These are phyloP conservation scores for Yamadazyma sp. DNA, from an alignment of 1,139 yeast genomes.

Conservation along the genomic window DNA sequence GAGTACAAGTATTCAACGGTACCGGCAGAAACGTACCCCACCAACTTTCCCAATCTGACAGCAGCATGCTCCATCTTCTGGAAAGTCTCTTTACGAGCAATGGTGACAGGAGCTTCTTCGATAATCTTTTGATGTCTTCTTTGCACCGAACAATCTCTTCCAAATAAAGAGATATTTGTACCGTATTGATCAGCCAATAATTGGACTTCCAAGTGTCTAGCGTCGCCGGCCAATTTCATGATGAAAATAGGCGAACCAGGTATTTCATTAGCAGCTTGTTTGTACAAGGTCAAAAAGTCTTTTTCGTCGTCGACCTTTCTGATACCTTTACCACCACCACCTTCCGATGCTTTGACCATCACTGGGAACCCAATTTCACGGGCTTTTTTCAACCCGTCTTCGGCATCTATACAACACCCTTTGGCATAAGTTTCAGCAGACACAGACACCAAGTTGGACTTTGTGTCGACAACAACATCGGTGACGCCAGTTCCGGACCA, in stretches of 20 bases:
- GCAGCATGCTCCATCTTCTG: conserved; percentile 94
- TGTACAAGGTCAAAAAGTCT: conserved; percentile 67
- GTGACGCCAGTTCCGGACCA: conserved; percentile 99
- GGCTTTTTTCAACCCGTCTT: conserved; percentile 85
- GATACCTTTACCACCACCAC: conserved; percentile 99
- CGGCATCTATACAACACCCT: conserved; percentile 86
- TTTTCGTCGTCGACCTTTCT: conserved; percentile 83
- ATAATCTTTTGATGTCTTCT: conserved; percentile 96
- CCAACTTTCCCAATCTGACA: conserved; percentile 91
- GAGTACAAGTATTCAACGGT: conserved; percentile 96
- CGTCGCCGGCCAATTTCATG: conserved; percentile 92
- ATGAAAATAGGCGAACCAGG: conserved; percentile 96
- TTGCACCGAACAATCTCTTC: conserved; percentile 96
- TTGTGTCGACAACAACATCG: conserved; percentile 65
- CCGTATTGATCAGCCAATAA: conserved; percentile 94
- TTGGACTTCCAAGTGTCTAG: conserved; percentile 95
- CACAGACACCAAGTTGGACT: conserved; percentile 83
- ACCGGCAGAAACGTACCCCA: conserved; percentile 98
- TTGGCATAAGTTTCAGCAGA: conserved; percentile 75
- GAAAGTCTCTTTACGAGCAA: conserved; percentile 86
- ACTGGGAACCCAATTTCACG: conserved; percentile 89
- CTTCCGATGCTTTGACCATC: conserved; percentile 96
- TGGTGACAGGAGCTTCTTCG: conserved; percentile 95
- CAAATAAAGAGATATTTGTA: conserved; percentile 87
- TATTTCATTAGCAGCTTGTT: conserved; percentile 90